Evolutionary conservation across 306 rosid genomes (phyloP).

Genomic region (Ceratonia siliqua): DNA sequence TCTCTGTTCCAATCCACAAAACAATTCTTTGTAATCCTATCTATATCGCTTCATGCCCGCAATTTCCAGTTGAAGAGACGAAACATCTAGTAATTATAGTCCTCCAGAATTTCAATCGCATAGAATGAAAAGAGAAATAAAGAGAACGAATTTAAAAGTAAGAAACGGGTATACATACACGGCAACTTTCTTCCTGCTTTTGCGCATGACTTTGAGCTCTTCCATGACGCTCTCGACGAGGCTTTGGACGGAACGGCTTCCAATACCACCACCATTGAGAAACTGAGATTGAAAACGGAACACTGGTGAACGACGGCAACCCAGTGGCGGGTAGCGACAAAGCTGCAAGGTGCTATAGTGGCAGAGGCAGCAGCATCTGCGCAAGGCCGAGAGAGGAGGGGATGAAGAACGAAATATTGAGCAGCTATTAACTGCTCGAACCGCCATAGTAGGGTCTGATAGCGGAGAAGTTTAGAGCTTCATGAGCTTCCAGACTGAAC

Average conservation of each 20-base stretch:
- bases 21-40: not conserved
- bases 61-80: conserved; percentile 5
- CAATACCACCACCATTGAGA: conserved; percentile 41
- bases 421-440: conserved; percentile 67
- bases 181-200: conserved; percentile 47
- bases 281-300: conserved; percentile 28
- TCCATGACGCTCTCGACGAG: conserved; percentile 66
- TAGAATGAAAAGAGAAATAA: not conserved
- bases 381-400: conserved; percentile 56
- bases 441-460: conserved; percentile 48
- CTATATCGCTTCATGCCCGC: not conserved
- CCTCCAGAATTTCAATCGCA: not conserved
- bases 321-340: conserved; percentile 34
- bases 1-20: not conserved
- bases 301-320: conserved; percentile 8
- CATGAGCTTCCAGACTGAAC: conserved; percentile 7
- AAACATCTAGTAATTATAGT: not conserved
- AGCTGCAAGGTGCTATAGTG: conserved; percentile 32
- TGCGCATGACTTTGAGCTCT: conserved; percentile 57
- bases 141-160: not conserved
- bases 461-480: conserved; percentile 23
- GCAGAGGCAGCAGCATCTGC: conserved; percentile 43
- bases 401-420: conserved; percentile 55
- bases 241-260: conserved; percentile 53
- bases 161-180: conserved; percentile 39